Evolutionary conservation across 2,329 filamentous ascomycete species (phyloP).

Genomic region (Ascochyta pisi): DNA sequence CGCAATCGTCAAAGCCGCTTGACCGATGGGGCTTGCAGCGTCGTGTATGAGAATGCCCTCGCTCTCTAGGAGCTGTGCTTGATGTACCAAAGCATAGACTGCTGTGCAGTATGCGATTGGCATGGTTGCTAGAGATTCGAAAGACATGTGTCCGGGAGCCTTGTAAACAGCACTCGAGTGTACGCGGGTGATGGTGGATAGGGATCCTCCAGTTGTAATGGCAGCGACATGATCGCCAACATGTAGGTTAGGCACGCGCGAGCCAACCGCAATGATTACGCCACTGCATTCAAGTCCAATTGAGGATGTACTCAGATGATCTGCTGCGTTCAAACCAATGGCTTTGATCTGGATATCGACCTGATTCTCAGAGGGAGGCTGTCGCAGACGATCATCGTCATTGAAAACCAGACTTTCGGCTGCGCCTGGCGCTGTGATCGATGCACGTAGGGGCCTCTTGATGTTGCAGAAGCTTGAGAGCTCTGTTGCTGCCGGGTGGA

Average conservation of each 20-base stretch:
- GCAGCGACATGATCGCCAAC: conserved; percentile 37
- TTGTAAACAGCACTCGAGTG: conserved; percentile 26
- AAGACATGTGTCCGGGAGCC: conserved; percentile 30
- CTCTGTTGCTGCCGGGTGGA: conserved; percentile 27
- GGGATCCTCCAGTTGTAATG: conserved; percentile 24
- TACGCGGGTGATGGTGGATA: conserved; percentile 29
- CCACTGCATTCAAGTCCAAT: conserved; percentile 24
- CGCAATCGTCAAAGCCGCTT: conserved; percentile 38
- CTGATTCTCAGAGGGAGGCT: conserved; percentile 22
- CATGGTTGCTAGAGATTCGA: conserved; percentile 32
- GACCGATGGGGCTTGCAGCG: conserved; percentile 37
- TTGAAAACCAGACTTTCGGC: conserved; percentile 28
- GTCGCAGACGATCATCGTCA: conserved; percentile 16
- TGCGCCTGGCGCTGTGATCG: conserved; percentile 21
- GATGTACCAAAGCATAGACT: conserved; percentile 38
- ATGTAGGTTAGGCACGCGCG: conserved; percentile 23
- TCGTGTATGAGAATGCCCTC: conserved; percentile 44
- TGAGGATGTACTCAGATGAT: neutral
- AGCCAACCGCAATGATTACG: conserved; percentile 19
- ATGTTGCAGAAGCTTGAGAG: conserved; percentile 20
- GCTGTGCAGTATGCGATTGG: conserved; percentile 33
- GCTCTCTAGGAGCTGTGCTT: conserved; percentile 37
- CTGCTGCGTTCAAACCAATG: neutral
- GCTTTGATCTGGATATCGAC: conserved; percentile 48
- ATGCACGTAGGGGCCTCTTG: conserved; percentile 21